These are phyloP conservation scores for Gnomoniopsis sp. DNA, from an alignment of 2,329 filamentous ascomycete species.

Conservation along the genomic window DNA sequence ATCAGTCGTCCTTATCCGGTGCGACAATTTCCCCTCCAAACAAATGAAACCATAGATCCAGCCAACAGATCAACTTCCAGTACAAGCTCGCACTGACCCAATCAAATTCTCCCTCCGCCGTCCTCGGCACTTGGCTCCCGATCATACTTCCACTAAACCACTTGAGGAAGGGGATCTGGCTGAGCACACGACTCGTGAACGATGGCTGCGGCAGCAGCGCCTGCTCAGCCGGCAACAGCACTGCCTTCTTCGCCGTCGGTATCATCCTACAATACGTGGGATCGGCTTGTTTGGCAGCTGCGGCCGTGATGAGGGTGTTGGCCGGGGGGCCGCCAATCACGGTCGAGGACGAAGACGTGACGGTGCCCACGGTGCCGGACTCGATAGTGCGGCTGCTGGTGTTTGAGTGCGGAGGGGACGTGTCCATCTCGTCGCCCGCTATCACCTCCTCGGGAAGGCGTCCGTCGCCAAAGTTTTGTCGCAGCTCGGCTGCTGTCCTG, in stretches of 20 bases:
- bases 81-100: conserved; percentile 64
- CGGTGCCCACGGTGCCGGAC: conserved; percentile 47
- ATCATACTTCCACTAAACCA: conserved; percentile 74
- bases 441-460: conserved; percentile 26
- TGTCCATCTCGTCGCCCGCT: conserved; percentile 29
- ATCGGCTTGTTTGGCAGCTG: conserved; percentile 14
- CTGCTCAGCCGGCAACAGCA: conserved; percentile 65
- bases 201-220: conserved; percentile 68
- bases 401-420: conserved; percentile 41
- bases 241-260: conserved; percentile 62
- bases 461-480: conserved; percentile 33
- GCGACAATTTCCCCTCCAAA: conserved; percentile 58
- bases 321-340: conserved; percentile 24
- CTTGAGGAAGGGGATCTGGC: conserved; percentile 64
- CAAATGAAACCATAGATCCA: conserved; percentile 55
- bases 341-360: conserved; percentile 42
- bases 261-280: conserved; percentile 58
- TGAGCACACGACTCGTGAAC: conserved; percentile 59
- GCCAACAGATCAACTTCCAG: conserved; percentile 64
- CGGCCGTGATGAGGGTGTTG: conserved; percentile 22
- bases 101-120: conserved; percentile 74
- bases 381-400: conserved; percentile 57
- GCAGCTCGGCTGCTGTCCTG: conserved; percentile 23
- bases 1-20: conserved; percentile 56
- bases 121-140: conserved; percentile 70